Conservation (phyloP, 2,329 filamentous ascomycete species). For the Davidsoniella virescens region DNA sequence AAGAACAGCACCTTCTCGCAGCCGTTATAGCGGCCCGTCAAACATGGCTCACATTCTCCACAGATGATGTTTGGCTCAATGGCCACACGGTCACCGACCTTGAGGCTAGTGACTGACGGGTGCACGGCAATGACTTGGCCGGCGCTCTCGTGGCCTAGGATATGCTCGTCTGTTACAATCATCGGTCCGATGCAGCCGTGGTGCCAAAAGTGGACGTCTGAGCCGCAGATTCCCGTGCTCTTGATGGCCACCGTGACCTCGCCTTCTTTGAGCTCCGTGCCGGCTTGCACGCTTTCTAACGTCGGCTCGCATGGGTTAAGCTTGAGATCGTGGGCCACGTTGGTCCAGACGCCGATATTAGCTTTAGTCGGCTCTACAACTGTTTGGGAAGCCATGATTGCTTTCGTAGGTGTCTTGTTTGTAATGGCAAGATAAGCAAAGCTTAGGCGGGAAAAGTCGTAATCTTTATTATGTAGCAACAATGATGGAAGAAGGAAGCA, state of each 20-base stretch:
- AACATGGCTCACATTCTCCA: conserved; percentile 74
- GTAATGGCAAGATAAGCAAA: neutral
- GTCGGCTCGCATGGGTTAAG: conserved; percentile 63
- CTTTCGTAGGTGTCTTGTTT: too few species aligned
- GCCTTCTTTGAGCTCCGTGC: conserved; percentile 53
- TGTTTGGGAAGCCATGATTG: too few species aligned
- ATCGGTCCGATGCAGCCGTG: conserved; percentile 89
- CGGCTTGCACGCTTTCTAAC: conserved; percentile 55
- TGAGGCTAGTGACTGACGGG: conserved; percentile 59
- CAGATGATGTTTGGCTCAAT: conserved; percentile 92
- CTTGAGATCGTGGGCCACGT: conserved; percentile 84
- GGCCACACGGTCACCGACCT: conserved; percentile 78
- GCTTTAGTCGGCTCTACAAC: conserved; percentile 36
- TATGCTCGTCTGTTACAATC: conserved; percentile 77
- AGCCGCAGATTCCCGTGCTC: conserved; percentile 95
- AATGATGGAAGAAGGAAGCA: too few species aligned
- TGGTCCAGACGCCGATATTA: conserved; percentile 94
- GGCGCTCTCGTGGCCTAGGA: conserved; percentile 86
- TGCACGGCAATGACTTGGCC: conserved; percentile 70
- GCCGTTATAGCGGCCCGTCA: conserved; percentile 88
- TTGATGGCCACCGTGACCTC: conserved; percentile 81
- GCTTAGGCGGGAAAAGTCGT: too few species aligned
- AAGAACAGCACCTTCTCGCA: conserved; percentile 76
- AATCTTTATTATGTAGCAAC: too few species aligned
- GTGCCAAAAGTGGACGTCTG: conserved; percentile 96